A percentile compares a stretch with the other conserved stretches of the same genome.
Evolutionary conservation across 2,329 filamentous ascomycete genomes (phyloP).

Genomic region (Gaeumannomyces tritici): DNA sequence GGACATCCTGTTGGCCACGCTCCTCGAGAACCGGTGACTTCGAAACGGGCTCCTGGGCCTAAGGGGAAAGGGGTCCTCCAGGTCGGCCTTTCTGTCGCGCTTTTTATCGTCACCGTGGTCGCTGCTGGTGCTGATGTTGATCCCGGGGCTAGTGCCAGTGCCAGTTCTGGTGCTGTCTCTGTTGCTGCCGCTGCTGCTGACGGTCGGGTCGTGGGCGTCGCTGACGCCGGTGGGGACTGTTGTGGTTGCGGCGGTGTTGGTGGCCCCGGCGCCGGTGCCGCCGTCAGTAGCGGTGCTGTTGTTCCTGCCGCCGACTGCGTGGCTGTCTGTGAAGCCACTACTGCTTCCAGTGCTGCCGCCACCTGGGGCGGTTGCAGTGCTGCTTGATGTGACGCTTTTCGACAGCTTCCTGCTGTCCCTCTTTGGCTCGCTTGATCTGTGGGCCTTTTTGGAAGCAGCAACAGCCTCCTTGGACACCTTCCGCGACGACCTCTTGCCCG

Average conservation of each 20-base stretch:
- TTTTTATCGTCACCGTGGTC: background rate
- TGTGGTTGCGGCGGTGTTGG: no score
- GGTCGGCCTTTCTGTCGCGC: background rate
- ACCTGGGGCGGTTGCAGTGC: no score
- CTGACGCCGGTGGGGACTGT: background rate
- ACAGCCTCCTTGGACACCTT: background rate
- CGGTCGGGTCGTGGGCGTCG: background rate
- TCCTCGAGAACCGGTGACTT: background rate
- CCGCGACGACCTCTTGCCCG: background rate
- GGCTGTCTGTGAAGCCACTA: no score
- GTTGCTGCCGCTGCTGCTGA: background rate
- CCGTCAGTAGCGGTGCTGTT: background rate
- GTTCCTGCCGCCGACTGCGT: background rate
- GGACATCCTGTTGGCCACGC: slow-evolving; percentile 16
- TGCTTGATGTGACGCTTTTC: background rate
- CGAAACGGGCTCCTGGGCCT: background rate
- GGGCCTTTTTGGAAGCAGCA: background rate
- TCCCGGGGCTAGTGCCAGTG: no score
- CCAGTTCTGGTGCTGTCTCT: background rate
- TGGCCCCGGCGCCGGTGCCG: background rate
- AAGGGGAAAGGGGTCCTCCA: background rate
- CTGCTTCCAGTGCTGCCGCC: background rate
- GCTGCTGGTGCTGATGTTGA: no score
- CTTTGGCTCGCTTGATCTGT: background rate
- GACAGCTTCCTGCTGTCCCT: background rate